These are phyloP conservation scores for Dictyostelium discoideum DNA, from an alignment of 78 protist species.

Conservation along the genomic window DNA sequence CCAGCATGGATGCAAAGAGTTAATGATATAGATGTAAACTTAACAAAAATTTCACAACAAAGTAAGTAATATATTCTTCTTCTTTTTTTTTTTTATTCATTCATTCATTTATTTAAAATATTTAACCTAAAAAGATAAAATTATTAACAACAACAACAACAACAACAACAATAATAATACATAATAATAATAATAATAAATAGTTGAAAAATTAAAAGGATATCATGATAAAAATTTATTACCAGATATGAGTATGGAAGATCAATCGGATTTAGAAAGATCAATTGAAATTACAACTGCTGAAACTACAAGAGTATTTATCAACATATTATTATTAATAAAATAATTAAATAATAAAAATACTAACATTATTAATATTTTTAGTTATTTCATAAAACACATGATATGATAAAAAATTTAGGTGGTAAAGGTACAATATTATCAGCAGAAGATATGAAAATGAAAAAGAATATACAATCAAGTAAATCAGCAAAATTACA, in stretches of 20 bases:
- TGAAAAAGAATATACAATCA: slow-evolving; percentile 70
- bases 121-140: neutral
- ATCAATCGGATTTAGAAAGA: slow-evolving; percentile 23
- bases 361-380: too few species aligned
- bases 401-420: slow-evolving; percentile 27
- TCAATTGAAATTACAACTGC: slow-evolving; percentile 32
- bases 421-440: slow-evolving; percentile 24
- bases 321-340: neutral
- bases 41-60: neutral
- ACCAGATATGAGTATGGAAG: slow-evolving; percentile 22
- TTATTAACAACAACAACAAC: too few species aligned
- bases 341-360: too few species aligned
- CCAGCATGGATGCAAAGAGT: slow-evolving; percentile 51
- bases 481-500: slow-evolving; percentile 45
- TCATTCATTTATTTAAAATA: neutral
- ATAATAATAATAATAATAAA: too few species aligned
- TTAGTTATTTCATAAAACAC: slow-evolving; percentile 39
- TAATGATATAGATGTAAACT: slow-evolving; percentile 24
- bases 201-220: slow-evolving; percentile 34
- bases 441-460: slow-evolving; percentile 45
- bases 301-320: slow-evolving; percentile 46
- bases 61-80: neutral
- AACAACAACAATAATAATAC: too few species aligned
- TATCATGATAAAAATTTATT: slow-evolving; percentile 11
- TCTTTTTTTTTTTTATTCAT: neutral